Base-by-base conservation (phyloP, 2,329 filamentous ascomycete genomes). In the Colletotrichum truncatum region DNA sequence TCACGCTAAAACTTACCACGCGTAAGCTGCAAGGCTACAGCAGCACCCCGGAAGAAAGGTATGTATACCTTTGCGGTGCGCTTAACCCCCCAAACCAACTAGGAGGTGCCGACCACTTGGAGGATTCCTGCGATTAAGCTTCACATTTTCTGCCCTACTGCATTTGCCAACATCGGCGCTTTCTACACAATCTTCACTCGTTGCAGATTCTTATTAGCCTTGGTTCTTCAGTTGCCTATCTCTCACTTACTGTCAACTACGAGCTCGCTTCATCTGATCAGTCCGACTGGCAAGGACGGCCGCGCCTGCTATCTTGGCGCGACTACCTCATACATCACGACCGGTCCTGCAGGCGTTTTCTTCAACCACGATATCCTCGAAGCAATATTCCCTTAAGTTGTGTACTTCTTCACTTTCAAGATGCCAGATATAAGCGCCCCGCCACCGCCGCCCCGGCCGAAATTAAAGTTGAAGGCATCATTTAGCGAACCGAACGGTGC, bases 391-490 rank as follows among this genome's bases (percentile, higher is more conserved):
- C 34, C 23, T n/a, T n/a, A 14, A 25, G 8, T 14, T 18, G 4
- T 11, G 11, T 7, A 34, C 38, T 26, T 18, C 25, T 25, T 38
- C 32, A 11, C 12, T 6, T 28, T 36, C 39, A 14, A 45, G 2
- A 68, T 68, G 67, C 66, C 67, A 26, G 67, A 64, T n/a, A 65
- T 67, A 18, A 61, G 67, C 55, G 63, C 63, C 16, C 43, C 63
- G 6, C 55, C 62, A 30, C 67, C 64, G 45, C 62, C 67, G 38
- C 69, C 64, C 36, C 70, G 71, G 32, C 71, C 71, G n/a, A 69
- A 70, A 49, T 48, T 73, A 23, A 73, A 73, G 64, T 66, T 73
- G 9, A 72, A 66, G 18, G 28, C 67, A 34, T 69, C 65, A 6
- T 70, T 69, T 23, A 68, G 57, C 56, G 66, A 70, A 53, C 60